Conservation (phyloP, 768 basidiomycete species). For the Krasilnikovozyma curviuscula region DNA sequence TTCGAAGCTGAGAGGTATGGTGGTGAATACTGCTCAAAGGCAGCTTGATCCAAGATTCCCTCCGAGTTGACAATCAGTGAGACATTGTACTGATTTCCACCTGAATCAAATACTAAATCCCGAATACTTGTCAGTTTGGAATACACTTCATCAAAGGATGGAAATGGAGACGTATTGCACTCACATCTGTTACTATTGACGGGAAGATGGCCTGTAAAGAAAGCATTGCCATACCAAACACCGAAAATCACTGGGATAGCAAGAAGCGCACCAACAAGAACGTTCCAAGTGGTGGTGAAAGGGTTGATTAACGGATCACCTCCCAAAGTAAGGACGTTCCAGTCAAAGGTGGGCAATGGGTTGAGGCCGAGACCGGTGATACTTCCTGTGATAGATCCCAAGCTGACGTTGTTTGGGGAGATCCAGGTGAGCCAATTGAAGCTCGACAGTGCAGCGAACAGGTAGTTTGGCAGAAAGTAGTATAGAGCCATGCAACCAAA, state of each 20-base stretch:
- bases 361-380: constrained; percentile 28
- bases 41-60: constrained; percentile 26
- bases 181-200: constrained; percentile 23
- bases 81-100: constrained; percentile 35
- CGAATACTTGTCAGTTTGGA: no score
- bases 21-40: constrained; percentile 33
- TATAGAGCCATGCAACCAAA: constrained; percentile 17
- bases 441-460: no score
- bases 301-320: constrained; percentile 23
- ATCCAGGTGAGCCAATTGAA: no score
- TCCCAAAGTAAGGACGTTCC: constrained; percentile 21
- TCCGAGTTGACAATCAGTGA: constrained; percentile 13
- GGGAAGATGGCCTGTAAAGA: constrained; percentile 22
- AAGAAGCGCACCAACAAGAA: constrained; percentile 24
- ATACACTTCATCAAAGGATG: no score
- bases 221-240: constrained; percentile 22
- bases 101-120: no score
- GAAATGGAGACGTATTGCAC: no score
- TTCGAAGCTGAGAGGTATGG: constrained; percentile 28
- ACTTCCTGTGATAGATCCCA: no score
- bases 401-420: no score
- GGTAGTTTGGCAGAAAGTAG: no score
- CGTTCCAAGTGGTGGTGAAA: constrained; percentile 29
- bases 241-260: constrained; percentile 16
- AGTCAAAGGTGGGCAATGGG: constrained; percentile 28